A percentile compares a stretch with the other conserved stretches of the same genome.
These are phyloP conservation scores for Ascoidea asiatica DNA, from an alignment of 805 yeast species.

Conservation along the genomic window DNA sequence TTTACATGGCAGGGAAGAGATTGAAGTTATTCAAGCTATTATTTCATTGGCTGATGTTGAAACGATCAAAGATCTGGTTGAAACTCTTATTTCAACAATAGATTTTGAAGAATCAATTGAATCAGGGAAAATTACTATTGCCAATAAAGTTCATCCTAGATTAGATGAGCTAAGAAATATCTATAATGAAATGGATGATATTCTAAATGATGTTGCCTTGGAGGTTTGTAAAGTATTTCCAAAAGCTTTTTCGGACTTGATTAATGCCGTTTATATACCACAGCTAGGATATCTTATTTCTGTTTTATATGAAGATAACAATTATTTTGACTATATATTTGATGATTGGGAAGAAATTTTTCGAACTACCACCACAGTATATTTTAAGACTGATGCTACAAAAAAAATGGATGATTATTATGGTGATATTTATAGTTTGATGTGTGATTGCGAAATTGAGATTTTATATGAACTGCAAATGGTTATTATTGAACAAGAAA, in stretches of 20 bases:
- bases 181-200: conserved; percentile 20
- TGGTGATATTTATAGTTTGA: conserved; percentile 28
- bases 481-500: conserved; percentile 9
- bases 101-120: conserved; percentile 21
- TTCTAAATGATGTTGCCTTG: conserved; percentile 15
- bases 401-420: conserved; percentile 20
- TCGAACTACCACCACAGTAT: conserved; percentile 21
- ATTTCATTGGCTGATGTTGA: too few species aligned
- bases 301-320: conserved; percentile 9
- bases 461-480: conserved; percentile 20
- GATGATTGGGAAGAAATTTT: conserved; percentile 24
- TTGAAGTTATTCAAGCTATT: too few species aligned
- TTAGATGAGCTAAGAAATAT: conserved; percentile 16
- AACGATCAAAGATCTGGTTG: too few species aligned
- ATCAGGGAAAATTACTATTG: conserved; percentile 16
- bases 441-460: conserved; percentile 29
- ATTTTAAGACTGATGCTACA: conserved; percentile 22
- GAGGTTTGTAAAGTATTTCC: conserved; percentile 6
- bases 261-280: conserved; percentile 29
- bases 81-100: too few species aligned
- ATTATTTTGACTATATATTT: not conserved
- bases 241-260: conserved; percentile 4
- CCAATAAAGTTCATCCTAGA: conserved; percentile 17
- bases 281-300: conserved; percentile 29
- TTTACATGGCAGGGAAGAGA: conserved; percentile 17